A percentile compares a stretch with the other conserved stretches of the same genome.
Conservation (phyloP, 2,329 filamentous ascomycete species). For the Periconia macrospinosa region DNA sequence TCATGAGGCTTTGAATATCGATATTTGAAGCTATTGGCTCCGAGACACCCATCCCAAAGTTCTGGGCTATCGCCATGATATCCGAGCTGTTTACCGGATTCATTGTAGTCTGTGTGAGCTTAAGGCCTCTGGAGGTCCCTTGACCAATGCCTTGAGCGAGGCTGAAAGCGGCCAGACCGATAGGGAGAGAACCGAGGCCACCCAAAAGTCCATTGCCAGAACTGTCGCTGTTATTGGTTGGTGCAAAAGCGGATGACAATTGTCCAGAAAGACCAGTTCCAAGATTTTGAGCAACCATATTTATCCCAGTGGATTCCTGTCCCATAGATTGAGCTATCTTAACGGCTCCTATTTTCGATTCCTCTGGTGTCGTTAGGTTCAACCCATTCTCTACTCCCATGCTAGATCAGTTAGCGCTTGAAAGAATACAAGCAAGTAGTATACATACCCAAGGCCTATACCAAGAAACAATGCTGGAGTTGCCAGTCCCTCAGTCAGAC, state of each 20-base stretch:
- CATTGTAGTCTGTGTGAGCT: constrained; percentile 22
- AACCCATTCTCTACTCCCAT: constrained; percentile 30
- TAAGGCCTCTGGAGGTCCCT: constrained; percentile 26
- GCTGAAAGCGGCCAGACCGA: constrained; percentile 26
- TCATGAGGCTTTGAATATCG: constrained; percentile 2
- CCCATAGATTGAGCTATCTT: constrained; percentile 22
- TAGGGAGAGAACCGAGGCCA: neutral
- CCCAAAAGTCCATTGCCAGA: neutral
- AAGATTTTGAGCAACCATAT: constrained; percentile 28
- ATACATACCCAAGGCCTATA: constrained; percentile 30
- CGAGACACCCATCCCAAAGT: constrained; percentile 29
- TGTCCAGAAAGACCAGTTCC: constrained; percentile 26
- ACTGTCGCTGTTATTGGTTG: neutral
- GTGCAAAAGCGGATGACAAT: constrained; percentile 15
- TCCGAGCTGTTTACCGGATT: constrained; percentile 16
- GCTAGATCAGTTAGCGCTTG: constrained; percentile 15
- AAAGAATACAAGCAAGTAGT: neutral
- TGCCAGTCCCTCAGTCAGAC: constrained; percentile 16
- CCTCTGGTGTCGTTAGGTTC: constrained; percentile 21
- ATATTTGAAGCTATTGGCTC: constrained; percentile 26
- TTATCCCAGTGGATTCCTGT: constrained; percentile 23
- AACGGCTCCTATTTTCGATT: constrained; percentile 19
- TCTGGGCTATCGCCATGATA: constrained; percentile 26
- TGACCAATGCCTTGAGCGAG: constrained; percentile 33
- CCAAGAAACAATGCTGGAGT: constrained; percentile 33